Evolutionary conservation across 1,139 yeast genomes (phyloP), one percentile per base, ranked within the genome.

Genomic region (Suhomyces terraborum): DNA sequence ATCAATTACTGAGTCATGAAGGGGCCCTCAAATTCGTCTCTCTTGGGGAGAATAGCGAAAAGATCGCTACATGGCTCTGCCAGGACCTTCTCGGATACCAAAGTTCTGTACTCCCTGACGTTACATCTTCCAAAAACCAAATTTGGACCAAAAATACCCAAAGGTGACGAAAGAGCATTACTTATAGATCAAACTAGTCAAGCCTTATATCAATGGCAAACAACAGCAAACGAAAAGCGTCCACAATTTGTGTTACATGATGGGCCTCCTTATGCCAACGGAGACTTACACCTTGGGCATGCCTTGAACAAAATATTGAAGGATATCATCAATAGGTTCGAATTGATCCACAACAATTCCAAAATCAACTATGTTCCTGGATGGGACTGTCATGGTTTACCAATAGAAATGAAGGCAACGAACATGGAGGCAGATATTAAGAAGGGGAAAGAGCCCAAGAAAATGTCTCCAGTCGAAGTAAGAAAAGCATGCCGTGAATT

Each of bases 241-340:
- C 64, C 40, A 8, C 33, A 41, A n/a, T 88, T 88, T 51, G 74
- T 85, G 1, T 67, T 93, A 4, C 98, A 91, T 52, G 99, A 93
- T 64, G 99, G 99, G 0, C 99, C 99, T 0, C 99, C 99, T 0
- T 93, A 91, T 64, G 98, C 98, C 9, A 93, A 93, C 58, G 98
- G 98, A 4, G 88, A 84, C 47, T 68, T 93, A 19, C 99, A 93
- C 59, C 64, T 91, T 46, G 99, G 99, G 1, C 99, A 93, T 64
- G 91, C 98, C 0, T 65, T 93, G 55, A 93, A 93, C 64, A 93
- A 93, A 57, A 78, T 89, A 18, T 64, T 88, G 42, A 93, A 93
- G 61, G 99, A 93, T 62, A 80, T 93, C 39, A 80, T 91, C 41
- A 80, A 80, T 49, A 69, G 99, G 39, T 83, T 72, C 53, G 82